phyloP scores from a whole-genome alignment of 1,284 basidiomycete species.

The Spongiforma sp. region DNA sequence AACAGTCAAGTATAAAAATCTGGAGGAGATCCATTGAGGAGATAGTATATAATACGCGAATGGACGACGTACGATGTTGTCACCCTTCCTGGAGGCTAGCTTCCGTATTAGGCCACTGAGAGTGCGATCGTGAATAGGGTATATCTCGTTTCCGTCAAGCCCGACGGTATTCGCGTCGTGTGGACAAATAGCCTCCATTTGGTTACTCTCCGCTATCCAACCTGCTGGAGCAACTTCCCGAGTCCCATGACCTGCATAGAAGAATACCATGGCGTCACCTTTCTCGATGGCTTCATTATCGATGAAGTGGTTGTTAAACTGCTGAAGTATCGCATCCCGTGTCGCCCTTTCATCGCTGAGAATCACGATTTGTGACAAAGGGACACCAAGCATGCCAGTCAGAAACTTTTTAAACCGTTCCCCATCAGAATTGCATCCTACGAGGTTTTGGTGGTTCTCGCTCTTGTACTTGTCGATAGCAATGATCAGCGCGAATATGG shows the following conservation, averaged over 20 bases:
- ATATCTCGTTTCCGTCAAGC: background rate
- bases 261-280: slow-evolving; percentile 3
- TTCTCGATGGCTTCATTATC: background rate
- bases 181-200: slow-evolving; percentile 2
- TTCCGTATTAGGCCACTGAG: background rate
- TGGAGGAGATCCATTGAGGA: background rate
- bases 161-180: slow-evolving; percentile 1
- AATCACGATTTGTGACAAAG: background rate
- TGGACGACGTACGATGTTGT: slow-evolving; percentile 2
- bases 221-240: background rate
- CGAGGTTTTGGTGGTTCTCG: background rate
- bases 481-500: slow-evolving; percentile 3
- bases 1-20: slow-evolving; percentile 1
- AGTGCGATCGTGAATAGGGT: slow-evolving; percentile 1
- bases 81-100: background rate
- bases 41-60: background rate
- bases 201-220: background rate
- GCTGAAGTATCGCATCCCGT: background rate
- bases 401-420: background rate
- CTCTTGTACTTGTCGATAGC: slow-evolving; percentile 4
- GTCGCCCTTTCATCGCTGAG: slow-evolving; percentile 3
- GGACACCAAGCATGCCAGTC: background rate
- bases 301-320: slow-evolving; percentile 1
- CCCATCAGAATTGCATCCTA: background rate
- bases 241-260: slow-evolving; percentile 4